Conservation (phyloP, 768 basidiomycete species). For the Auriscalpium vulgare region DNA sequence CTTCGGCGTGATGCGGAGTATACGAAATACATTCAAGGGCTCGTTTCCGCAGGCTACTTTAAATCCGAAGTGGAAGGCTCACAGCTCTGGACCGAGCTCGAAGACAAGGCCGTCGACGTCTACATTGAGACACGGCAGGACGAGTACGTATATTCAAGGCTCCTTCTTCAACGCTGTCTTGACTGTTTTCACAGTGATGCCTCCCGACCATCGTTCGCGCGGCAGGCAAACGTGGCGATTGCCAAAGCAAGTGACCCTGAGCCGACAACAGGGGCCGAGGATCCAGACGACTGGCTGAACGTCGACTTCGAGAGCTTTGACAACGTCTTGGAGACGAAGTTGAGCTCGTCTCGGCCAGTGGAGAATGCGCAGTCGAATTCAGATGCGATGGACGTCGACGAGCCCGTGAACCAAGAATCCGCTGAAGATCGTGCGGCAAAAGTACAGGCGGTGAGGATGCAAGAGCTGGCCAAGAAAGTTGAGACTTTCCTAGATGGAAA, state of each 20-base stretch:
- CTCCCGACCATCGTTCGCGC: constrained; percentile 69
- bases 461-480: constrained; percentile 76
- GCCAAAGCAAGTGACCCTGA: constrained; percentile 28
- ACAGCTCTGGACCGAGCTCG: constrained; percentile 62
- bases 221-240: constrained; percentile 60
- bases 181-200: constrained; percentile 34
- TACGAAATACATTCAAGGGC: constrained; percentile 57
- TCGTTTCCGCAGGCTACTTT: constrained; percentile 68
- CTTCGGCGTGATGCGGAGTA: constrained; percentile 65
- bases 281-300: constrained; percentile 81
- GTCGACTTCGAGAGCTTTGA: constrained; percentile 74
- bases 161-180: neutral
- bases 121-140: constrained; percentile 56
- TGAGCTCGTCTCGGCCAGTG: constrained; percentile 14
- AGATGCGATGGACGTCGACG: constrained; percentile 46
- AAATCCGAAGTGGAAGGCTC: constrained; percentile 72
- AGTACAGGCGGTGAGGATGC: constrained; percentile 62
- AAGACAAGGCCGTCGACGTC: constrained; percentile 57
- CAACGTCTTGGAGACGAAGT: constrained; percentile 47
- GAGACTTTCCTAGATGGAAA: constrained; percentile 86
- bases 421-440: constrained; percentile 47
- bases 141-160: constrained; percentile 48
- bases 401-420: constrained; percentile 18
- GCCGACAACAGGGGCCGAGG: constrained; percentile 40
- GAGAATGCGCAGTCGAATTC: constrained; percentile 8